Conservation (phyloP, 306 rosid genomes). For the Fagus crenata region DNA sequence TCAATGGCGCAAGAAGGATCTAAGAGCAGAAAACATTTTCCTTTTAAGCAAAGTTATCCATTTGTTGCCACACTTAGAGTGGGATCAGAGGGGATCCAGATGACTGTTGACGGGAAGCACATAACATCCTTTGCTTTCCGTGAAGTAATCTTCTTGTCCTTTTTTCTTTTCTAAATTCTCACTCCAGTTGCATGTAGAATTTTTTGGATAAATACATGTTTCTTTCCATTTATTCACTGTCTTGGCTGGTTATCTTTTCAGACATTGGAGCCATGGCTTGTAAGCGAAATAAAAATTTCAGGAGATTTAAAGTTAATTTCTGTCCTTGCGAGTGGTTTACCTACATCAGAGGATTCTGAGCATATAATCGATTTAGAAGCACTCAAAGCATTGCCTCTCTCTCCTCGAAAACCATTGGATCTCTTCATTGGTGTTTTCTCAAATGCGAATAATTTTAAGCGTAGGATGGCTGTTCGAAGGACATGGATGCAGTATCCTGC, state of each 20-base stretch:
- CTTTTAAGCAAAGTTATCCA: slow-evolving; percentile 90
- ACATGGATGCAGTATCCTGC: slow-evolving; percentile 98
- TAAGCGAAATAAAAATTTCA: slow-evolving; percentile 67
- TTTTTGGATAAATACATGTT: slow-evolving; percentile 14
- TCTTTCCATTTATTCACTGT: slow-evolving; percentile 32
- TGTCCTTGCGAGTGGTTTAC: slow-evolving; percentile 88
- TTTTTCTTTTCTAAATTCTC: not conserved
- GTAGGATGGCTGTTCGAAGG: slow-evolving; percentile 96
- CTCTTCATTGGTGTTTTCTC: slow-evolving; percentile 95
- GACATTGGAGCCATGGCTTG: slow-evolving; percentile 99
- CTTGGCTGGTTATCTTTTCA: slow-evolving; percentile 43
- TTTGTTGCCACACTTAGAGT: slow-evolving; percentile 96
- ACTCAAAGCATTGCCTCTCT: slow-evolving; percentile 61
- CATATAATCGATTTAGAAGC: slow-evolving; percentile 73
- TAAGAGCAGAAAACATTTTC: slow-evolving; percentile 64
- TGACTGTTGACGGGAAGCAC: slow-evolving; percentile 99
- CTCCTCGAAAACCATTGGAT: slow-evolving; percentile 52
- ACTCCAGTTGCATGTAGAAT: slow-evolving; percentile 14
- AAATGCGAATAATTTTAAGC: slow-evolving; percentile 94
- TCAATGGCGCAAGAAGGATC: slow-evolving; percentile 50
- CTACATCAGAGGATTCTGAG: slow-evolving; percentile 95
- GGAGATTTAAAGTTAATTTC: slow-evolving; percentile 88
- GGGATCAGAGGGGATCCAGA: slow-evolving; percentile 95
- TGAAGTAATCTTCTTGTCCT: slow-evolving; percentile 54
- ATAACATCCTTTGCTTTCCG: slow-evolving; percentile 89